Conservation (phyloP, 441 rosid species). For the Euphorbia celastroides region DNA sequence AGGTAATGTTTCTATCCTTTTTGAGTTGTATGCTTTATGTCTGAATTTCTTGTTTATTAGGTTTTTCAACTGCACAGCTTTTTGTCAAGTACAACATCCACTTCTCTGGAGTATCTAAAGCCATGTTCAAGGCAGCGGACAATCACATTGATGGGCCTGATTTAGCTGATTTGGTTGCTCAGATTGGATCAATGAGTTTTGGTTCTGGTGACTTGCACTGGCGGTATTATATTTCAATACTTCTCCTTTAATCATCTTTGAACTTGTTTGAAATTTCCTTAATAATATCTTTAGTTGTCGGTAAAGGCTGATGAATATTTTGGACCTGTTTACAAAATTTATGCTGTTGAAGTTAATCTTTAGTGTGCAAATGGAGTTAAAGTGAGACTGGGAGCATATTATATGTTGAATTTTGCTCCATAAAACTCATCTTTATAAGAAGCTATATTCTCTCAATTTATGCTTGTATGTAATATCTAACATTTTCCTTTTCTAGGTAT, state of each 20-base stretch:
- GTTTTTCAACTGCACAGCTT: constrained; percentile 54
- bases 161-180: constrained; percentile 80
- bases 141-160: constrained; percentile 59
- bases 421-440: too few relatives aligned
- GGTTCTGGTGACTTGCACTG: constrained; percentile 92
- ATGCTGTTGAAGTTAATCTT: constrained; percentile 7
- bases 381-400: not conserved
- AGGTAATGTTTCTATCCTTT: constrained; percentile 43
- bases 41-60: constrained; percentile 22
- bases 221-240: constrained; percentile 55
- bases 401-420: not conserved
- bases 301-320: constrained; percentile 13
- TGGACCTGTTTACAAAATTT: not conserved
- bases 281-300: too few relatives aligned
- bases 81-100: constrained; percentile 98
- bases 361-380: constrained; percentile 13
- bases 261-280: constrained; percentile 5
- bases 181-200: constrained; percentile 85
- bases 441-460: not conserved
- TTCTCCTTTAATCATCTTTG: constrained; percentile 16
- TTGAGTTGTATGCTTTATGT: constrained; percentile 12
- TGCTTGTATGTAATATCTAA: constrained; percentile 6
- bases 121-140: constrained; percentile 62
- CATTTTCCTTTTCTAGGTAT: constrained; percentile 48
- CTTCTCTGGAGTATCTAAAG: constrained; percentile 87